Conservation (phyloP, 495 filamentous ascomycete genomes). For the Penicillium silybi region DNA sequence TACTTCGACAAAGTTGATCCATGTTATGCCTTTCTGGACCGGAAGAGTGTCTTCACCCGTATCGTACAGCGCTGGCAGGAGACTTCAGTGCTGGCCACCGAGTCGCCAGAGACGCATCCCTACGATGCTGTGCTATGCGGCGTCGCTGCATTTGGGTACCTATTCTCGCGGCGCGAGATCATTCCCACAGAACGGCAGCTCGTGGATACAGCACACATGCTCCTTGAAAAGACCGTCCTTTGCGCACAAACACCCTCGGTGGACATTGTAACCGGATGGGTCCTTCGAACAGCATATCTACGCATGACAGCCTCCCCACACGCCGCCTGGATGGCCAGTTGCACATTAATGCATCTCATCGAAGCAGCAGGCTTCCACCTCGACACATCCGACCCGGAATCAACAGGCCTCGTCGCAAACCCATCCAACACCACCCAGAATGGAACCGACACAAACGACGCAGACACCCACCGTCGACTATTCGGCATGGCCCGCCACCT, state of each 20-base stretch:
- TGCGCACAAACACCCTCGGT: constrained; percentile 28
- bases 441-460: constrained; percentile 16
- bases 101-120: constrained; percentile 16
- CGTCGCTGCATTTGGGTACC: constrained; percentile 44
- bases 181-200: constrained; percentile 30
- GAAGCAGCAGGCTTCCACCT: constrained; percentile 51
- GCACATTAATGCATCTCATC: constrained; percentile 51
- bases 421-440: too few relatives aligned
- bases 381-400: constrained; percentile 28
- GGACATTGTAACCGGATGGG: constrained; percentile 46
- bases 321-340: constrained; percentile 53
- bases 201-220: constrained; percentile 36
- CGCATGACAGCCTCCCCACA: constrained; percentile 51
- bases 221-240: constrained; percentile 41
- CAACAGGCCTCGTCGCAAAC: constrained; percentile 9
- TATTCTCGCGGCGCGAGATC: constrained; percentile 40
- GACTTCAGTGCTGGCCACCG: constrained; percentile 4
- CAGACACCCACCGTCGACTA: constrained; percentile 40
- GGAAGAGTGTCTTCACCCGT: constrained; percentile 25
- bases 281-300: constrained; percentile 50
- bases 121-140: constrained; percentile 48
- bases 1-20: constrained; percentile 51
- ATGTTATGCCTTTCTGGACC: constrained; percentile 49
- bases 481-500: constrained; percentile 49
- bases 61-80: constrained; percentile 37